A percentile compares a stretch with the other conserved stretches of the same genome.
Conservation (phyloP, 192 early-diverging fungal genomes). For the Entophlyctis helioformis region DNA sequence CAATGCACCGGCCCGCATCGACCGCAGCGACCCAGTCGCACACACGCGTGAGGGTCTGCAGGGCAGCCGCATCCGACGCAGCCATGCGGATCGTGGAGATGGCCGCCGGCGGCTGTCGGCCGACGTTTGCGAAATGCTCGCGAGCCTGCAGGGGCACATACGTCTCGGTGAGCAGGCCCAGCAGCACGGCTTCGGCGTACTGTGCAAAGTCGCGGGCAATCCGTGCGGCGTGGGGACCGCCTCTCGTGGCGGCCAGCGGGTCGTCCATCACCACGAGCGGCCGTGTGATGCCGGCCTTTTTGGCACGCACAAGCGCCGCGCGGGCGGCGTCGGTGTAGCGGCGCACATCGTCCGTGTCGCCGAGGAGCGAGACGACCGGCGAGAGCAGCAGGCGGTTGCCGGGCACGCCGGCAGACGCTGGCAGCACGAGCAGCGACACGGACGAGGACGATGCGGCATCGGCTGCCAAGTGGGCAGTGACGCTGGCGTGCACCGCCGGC, state of each 20-base stretch:
- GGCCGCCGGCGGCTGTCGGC: slow-evolving; percentile 13
- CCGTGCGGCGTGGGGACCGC: neutral
- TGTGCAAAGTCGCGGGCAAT: slow-evolving; percentile 43
- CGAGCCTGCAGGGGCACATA: slow-evolving; percentile 75
- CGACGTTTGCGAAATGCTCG: slow-evolving; percentile 41
- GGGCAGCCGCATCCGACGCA: no score
- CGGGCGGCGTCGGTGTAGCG: slow-evolving; percentile 57
- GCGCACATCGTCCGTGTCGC: slow-evolving; percentile 75
- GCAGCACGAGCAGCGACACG: neutral
- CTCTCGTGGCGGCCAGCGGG: slow-evolving; percentile 15
- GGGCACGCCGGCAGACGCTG: slow-evolving; percentile 30
- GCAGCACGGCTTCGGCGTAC: slow-evolving; percentile 59
- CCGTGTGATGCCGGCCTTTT: slow-evolving; percentile 44
- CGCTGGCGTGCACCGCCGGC: no score
- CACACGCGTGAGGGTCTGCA: no score
- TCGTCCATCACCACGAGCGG: slow-evolving; percentile 54
- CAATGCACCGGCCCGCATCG: slow-evolving; percentile 60
- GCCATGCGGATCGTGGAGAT: no score
- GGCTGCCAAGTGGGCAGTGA: neutral
- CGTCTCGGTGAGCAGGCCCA: slow-evolving; percentile 57
- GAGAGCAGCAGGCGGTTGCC: slow-evolving; percentile 57
- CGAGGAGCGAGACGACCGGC: slow-evolving; percentile 58
- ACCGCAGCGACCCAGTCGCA: slow-evolving; percentile 58
- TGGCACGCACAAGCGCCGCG: slow-evolving; percentile 50
- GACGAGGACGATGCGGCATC: neutral